Percentiles rank a stretch among this genome's conserved stretches.
Evolutionary conservation across 805 yeast species (phyloP).

Genomic region (Millerozyma acaciae): DNA sequence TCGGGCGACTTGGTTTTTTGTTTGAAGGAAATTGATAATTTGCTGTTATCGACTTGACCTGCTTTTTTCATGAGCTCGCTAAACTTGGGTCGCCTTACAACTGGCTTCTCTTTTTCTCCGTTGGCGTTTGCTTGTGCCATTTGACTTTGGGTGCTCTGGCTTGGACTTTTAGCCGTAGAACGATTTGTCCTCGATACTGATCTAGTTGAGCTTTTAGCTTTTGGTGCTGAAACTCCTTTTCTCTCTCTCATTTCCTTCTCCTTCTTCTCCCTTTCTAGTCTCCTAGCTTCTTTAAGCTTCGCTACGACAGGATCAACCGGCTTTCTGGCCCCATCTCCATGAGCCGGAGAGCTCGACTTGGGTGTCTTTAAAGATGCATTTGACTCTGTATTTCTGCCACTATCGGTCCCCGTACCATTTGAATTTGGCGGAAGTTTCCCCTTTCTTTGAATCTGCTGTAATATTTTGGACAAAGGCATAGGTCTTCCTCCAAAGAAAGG

Average conservation of each 20-base stretch:
- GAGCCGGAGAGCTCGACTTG: neutral
- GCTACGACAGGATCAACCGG: slow-evolving; percentile 68
- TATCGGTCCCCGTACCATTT: slow-evolving; percentile 1
- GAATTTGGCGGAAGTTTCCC: slow-evolving; percentile 17
- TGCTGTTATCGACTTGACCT: slow-evolving; percentile 48
- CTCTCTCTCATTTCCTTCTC: slow-evolving; percentile 30
- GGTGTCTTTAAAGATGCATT: slow-evolving; percentile 1
- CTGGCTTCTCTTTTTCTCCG: too few species aligned
- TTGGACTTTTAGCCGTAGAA: too few species aligned
- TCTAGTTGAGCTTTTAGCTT: slow-evolving; percentile 10
- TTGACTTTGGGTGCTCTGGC: slow-evolving; percentile 1
- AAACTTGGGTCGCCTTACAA: slow-evolving; percentile 51
- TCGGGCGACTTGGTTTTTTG: slow-evolving; percentile 39
- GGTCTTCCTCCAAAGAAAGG: neutral
- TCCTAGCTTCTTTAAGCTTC: slow-evolving; percentile 61
- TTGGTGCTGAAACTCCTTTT: slow-evolving; percentile 29
- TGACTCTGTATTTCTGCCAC: neutral
- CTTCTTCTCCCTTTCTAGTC: slow-evolving; percentile 47
- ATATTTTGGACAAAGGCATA: slow-evolving; percentile 30
- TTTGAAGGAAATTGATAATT: slow-evolving; percentile 35
- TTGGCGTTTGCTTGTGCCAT: neutral
- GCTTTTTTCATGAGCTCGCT: slow-evolving; percentile 71
- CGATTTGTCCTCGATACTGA: too few species aligned
- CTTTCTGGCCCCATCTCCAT: slow-evolving; percentile 9
- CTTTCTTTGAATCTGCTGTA: slow-evolving; percentile 29